Evolutionary conservation across 345 rosid genomes (phyloP).

Genomic region (Hypericum perforatum): DNA sequence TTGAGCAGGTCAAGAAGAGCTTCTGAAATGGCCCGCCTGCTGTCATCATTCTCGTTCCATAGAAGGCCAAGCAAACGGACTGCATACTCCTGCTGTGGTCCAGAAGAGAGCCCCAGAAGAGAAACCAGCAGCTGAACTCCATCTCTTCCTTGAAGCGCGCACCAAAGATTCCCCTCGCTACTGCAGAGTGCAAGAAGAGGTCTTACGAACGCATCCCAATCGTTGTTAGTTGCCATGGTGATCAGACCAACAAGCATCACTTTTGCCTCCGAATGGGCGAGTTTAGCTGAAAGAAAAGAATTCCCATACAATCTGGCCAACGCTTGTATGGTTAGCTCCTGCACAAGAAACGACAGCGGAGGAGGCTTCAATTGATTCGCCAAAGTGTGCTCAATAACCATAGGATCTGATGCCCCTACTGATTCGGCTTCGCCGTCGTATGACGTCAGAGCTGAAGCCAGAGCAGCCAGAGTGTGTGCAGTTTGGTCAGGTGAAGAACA

Average conservation of each 20-base stretch:
- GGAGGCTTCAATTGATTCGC: slow-evolving; percentile 83
- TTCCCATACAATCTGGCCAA: slow-evolving; percentile 98
- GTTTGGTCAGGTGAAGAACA: slow-evolving; percentile 91
- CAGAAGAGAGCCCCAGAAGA: slow-evolving; percentile 98
- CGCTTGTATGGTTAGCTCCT: slow-evolving; percentile 98
- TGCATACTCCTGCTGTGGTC: slow-evolving; percentile 98
- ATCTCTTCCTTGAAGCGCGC: slow-evolving; percentile 93
- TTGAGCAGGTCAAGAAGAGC: slow-evolving; percentile 94
- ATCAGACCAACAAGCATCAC: slow-evolving; percentile 93
- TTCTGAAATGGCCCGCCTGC: slow-evolving; percentile 99
- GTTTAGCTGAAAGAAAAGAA: slow-evolving; percentile 59
- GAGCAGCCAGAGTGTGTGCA: slow-evolving; percentile 94
- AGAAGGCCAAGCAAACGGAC: slow-evolving; percentile 92
- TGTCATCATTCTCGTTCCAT: slow-evolving; percentile 94
- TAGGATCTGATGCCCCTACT: slow-evolving; percentile 72
- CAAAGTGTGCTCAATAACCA: slow-evolving; percentile 68
- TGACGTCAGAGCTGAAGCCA: slow-evolving; percentile 99
- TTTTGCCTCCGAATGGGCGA: slow-evolving; percentile 81
- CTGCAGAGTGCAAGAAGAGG: slow-evolving; percentile 85
- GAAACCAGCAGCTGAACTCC: slow-evolving; percentile 94
- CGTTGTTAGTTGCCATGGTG: slow-evolving; percentile 93
- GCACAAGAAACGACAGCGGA: slow-evolving; percentile 79
- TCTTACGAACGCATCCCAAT: slow-evolving; percentile 83
- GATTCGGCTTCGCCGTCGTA: slow-evolving; percentile 85
- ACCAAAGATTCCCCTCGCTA: slow-evolving; percentile 84